Base-by-base conservation (phyloP, 2,329 filamentous ascomycete species). In the Nectriaceae sp. region DNA sequence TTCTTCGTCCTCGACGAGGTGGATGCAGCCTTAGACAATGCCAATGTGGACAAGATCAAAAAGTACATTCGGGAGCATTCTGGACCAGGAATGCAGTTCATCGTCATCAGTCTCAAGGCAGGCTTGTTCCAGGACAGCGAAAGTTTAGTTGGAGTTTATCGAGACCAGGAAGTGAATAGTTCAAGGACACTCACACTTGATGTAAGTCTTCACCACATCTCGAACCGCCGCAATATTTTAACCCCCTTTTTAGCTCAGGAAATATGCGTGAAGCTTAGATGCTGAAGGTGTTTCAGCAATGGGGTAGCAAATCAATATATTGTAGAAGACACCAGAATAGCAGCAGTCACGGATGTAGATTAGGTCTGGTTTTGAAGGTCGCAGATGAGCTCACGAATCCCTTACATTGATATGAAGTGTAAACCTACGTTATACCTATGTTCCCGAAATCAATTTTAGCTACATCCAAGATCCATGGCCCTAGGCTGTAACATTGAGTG, bases 1-100 rank as follows among this genome's bases (percentile, higher is more conserved):
- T 99, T 99, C 76, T 99, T 99, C 69, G 94, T 99, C 26, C 83
- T 99, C 6, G 94, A 99, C 67, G 94, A 99, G 73, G 93, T 99
- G 13, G 94, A 99, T 67, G 95, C 94, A 10, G 95, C 94, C 35
- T 81, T 99, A n/a, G 94, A 99, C 68, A 96, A 97, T 65, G 91
- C 93, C 52, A 99, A 99, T 62, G 94, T 97, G 5, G 87, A 90
- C 60, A 91, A 95, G 67, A 92, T 99, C 70, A 94, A 93, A 56
- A 94, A 94, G 70, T 99, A 99, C 65, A 96, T 99, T 53, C 84
- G 88, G 31, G 90, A 96, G 64, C 92, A 99, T 70, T 89, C 92
- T 1, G 90, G 90, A 1, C 94, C 94, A 2, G 95, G 95, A 13
- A 97, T 97, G 91, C 94, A 99, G 70, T 99, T 99, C 61, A 95